phyloP scores from a whole-genome alignment of 164 flowering plant genomes.

The Vitis vinifera region ASM3070453v1 NC_081812.1:20958001-20958500 shows the following conservation, averaged over 20 bases:
- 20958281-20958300: constrained; percentile 18
- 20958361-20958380: constrained; percentile 35
- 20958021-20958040: constrained; percentile 72
- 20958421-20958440: too few relatives aligned
- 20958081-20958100: constrained; percentile 37
- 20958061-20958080: constrained; percentile 16
- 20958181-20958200: constrained; percentile 12
- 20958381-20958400: constrained; percentile 43
- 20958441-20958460: too few relatives aligned
- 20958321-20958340: constrained; percentile 53
- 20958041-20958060: constrained; percentile 57
- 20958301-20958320: constrained; percentile 41
- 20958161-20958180: constrained; percentile 40
- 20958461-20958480: too few relatives aligned
- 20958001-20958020: constrained; percentile 33
- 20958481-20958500: too few relatives aligned
- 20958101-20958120: constrained; percentile 42
- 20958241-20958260: constrained; percentile 12
- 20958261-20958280: constrained; percentile 16
- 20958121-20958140: constrained; percentile 24
- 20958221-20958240: constrained; percentile 4
- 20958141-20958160: constrained; percentile 28
- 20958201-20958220: constrained; percentile 9
- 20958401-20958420: neutral
- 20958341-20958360: constrained; percentile 58